A percentile compares a stretch with the other conserved stretches of the same genome.
These are phyloP conservation scores for Berkeleyomyces basicola DNA, from an alignment of 2,329 filamentous ascomycete genomes.

Conservation along the genomic window DNA sequence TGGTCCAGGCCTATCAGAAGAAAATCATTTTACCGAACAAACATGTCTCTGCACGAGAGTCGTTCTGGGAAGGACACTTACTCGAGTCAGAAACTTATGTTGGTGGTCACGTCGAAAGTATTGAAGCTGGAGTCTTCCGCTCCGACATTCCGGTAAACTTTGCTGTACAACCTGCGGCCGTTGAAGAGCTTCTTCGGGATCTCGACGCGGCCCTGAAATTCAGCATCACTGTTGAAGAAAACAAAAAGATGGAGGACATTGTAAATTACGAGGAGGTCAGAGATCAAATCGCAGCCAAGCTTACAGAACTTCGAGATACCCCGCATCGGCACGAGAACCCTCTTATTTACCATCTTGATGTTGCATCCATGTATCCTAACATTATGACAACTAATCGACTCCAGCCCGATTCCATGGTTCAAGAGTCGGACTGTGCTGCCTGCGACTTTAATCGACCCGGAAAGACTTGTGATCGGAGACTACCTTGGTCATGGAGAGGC, in stretches of 20 bases:
- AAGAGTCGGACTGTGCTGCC: slow-evolving; percentile 87
- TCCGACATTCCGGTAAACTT: slow-evolving; percentile 94
- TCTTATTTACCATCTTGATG: slow-evolving; percentile 93
- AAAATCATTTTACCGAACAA: slow-evolving; percentile 93
- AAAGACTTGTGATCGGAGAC: slow-evolving; percentile 84
- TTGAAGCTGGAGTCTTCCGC: slow-evolving; percentile 92
- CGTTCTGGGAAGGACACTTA: slow-evolving; percentile 93
- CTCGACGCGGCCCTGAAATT: slow-evolving; percentile 81
- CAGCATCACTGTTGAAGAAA: slow-evolving; percentile 68
- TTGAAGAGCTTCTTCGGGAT: slow-evolving; percentile 76
- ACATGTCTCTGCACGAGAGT: slow-evolving; percentile 74
- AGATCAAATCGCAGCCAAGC: slow-evolving; percentile 55
- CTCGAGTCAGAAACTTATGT: slow-evolving; percentile 97
- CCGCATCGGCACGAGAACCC: slow-evolving; percentile 75
- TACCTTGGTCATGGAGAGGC: slow-evolving; percentile 97
- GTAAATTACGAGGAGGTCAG: slow-evolving; percentile 75
- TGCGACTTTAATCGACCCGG: slow-evolving; percentile 97
- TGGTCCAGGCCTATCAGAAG: slow-evolving; percentile 92
- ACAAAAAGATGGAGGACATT: slow-evolving; percentile 64
- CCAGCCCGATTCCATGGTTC: slow-evolving; percentile 97
- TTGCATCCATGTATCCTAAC: slow-evolving; percentile 98
- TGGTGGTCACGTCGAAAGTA: slow-evolving; percentile 96
- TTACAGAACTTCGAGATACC: slow-evolving; percentile 59
- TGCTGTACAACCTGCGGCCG: slow-evolving; percentile 68
- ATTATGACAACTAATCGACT: slow-evolving; percentile 99